Conservation (phyloP, 78 protist genomes). For the Diacronema lutheri region DNA sequence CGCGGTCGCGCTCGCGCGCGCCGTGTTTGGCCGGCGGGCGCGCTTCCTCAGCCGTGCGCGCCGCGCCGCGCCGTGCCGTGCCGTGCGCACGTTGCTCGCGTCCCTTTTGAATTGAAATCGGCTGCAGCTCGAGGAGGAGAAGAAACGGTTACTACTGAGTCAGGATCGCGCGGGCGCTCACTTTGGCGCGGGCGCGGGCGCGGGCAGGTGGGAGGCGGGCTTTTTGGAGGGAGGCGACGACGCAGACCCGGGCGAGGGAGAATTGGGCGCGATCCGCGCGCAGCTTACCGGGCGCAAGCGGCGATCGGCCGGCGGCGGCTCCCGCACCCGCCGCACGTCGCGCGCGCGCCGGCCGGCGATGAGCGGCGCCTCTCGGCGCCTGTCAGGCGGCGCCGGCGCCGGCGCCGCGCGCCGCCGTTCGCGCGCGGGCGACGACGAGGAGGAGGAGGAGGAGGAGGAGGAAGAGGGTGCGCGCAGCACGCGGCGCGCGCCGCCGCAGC, state of each 20-base stretch:
- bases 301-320: background rate
- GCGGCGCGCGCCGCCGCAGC: too few relatives aligned
- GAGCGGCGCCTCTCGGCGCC: too few relatives aligned
- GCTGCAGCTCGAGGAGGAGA: background rate
- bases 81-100: too few relatives aligned
- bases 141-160: background rate
- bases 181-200: background rate
- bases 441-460: slow-evolving; percentile 1
- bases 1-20: too few relatives aligned
- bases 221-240: background rate
- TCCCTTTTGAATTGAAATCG: too few relatives aligned
- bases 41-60: too few relatives aligned
- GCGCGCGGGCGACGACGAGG: background rate
- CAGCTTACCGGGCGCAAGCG: background rate
- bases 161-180: background rate
- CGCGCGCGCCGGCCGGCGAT: too few relatives aligned
- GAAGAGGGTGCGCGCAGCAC: background rate
- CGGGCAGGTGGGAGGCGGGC: background rate
- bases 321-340: background rate
- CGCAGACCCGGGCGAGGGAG: background rate
- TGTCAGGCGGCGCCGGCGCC: too few relatives aligned
- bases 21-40: too few relatives aligned
- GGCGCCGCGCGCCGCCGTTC: background rate
- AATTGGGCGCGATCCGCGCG: background rate
- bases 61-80: too few relatives aligned